Base-by-base conservation (phyloP, 176 grass and related monocot species). In the sorghum (Sorghum bicolor) region DNA sequence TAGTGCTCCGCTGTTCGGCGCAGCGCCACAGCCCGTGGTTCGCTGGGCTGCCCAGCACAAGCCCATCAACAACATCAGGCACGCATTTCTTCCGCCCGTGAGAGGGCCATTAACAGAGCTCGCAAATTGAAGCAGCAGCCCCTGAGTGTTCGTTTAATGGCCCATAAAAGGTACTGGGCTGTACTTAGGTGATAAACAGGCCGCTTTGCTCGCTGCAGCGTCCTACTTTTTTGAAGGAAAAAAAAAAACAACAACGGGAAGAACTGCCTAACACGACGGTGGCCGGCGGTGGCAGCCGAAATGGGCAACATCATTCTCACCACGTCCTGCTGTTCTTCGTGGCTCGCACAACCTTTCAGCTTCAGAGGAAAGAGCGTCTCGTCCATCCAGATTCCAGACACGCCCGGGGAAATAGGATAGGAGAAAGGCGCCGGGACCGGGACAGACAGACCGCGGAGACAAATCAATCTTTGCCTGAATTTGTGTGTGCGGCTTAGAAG, bases 401-500 rank as follows among this genome's bases (percentile, higher is more conserved):
- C 45, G 81, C 20, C 60, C 87, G 33, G 38, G 37, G 38, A 60
- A 89, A n/a, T 2, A 30, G 87, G 58, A 37, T n/a, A n/a, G 87
- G 52, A 73, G 75, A 53, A 20, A n/a, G n/a, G n/a, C n/a, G n/a
- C n/a, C n/a, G n/a, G 17, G 48, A 2, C 13, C 45, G 44, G 44
- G 44, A 15, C 44, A 15, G 44, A 8, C 44, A 47, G 44, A 38
- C 34, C 34, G 34, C 34, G 34, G 34, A 36, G 34, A 36, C 19
- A 89, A 85, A 71, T 2, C 31, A 65, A 12, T 57, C 78, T 44
- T 38, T 5, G 61, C 36, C 81, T 89, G 90, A 83, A 83, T 20
- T 40, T 78, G 41, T 89, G 41, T 87, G 69, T 85, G 83, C 68
- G 86, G 90, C 77, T 64, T 38, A 32, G 33, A 89, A 89, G 72